A percentile compares a stretch with the other conserved stretches of the same genome.
Conservation (phyloP, 1,284 basidiomycete species). For the Rhodotorula sp. region DNA sequence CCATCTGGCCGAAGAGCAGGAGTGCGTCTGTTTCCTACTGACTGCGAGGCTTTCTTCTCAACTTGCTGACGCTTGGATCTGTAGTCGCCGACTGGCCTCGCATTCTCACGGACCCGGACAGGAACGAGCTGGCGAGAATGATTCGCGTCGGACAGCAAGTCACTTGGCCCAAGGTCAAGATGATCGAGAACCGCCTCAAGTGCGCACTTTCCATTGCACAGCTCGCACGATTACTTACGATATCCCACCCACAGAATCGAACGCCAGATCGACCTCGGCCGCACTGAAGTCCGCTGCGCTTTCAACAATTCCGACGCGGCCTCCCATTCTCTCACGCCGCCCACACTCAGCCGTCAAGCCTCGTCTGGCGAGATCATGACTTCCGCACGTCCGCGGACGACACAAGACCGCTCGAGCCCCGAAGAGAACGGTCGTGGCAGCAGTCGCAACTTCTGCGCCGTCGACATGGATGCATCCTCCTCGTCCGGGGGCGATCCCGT, state of each 20-base stretch:
- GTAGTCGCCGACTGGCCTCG: constrained; percentile 70
- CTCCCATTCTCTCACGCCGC: not conserved
- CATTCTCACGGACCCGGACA: constrained; percentile 66
- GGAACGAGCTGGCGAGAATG: constrained; percentile 71
- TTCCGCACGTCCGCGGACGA: not conserved
- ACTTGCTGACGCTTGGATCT: not conserved
- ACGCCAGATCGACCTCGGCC: constrained; percentile 75
- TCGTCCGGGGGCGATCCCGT: not conserved
- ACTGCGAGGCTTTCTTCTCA: not conserved
- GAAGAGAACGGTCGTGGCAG: not conserved
- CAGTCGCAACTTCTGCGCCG: not conserved
- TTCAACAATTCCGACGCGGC: not conserved
- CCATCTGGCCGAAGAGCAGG: constrained; percentile 79
- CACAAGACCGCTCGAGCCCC: not conserved
- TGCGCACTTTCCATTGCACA: constrained; percentile 39
- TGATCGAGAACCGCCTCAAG: constrained; percentile 76
- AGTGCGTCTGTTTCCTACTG: constrained; percentile 52
- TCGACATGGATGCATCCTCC: not conserved
- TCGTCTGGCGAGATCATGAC: constrained; percentile 12
- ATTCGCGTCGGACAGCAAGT: constrained; percentile 79
- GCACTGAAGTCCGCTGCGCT: constrained; percentile 54
- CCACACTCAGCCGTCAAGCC: not conserved
- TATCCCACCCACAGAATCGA: constrained; percentile 56
- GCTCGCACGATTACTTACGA: not conserved
- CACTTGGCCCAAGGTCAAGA: constrained; percentile 94